Base-by-base conservation (phyloP, 2,329 filamentous ascomycete genomes). In the Sclerotinia minor region DNA sequence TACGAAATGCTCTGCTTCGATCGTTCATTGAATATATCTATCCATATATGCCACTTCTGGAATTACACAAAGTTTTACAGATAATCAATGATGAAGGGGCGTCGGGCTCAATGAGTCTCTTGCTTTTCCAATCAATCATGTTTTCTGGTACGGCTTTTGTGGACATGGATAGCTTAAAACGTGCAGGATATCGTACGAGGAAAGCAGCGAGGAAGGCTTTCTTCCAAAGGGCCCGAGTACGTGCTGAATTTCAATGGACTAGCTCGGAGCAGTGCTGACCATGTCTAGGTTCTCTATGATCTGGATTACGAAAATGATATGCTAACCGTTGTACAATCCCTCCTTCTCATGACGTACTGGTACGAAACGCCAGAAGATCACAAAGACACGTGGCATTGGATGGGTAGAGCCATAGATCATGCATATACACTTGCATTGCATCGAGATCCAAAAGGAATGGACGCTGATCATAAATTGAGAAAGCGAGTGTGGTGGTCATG, bases 301-400 rank as follows among this genome's bases (percentile, higher is more conserved):
- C 96, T 97, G 73, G 94, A 98, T 78, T 96, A 96, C 78, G 94
- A 98, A 79, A 87, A 89, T 55, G 94, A 97, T 78, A 91, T 94
- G 64, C 89, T 97, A 68, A 87, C 92, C 26, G 85, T 97, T 32
- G 92, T 97, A 21, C 94, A 97, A 79, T 90, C 92, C 5, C 83
- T 97, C 29, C 83, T 97, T 32, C 84, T 97, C 69, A 94, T 97
- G 91, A 97, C 94, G 4, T 97, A 96, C 78, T 98, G 94, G 91
- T 97, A 97, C 78, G 94, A 97, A 79, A 96, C 92, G 17, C 94
- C 94, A 0, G 93, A 97, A 79, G 94, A 97, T 77, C 92, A 97
- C 77, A 97, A 97, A 79, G 94, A 97, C 78, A 97, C 94, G 57
- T 97, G 94, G 92, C 94, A 97, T 77, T 97, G 94, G 94, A 96